Evolutionary conservation across 2,329 filamentous ascomycete genomes (phyloP), one percentile per base, ranked within the genome.

Genomic region (Penicillium sp.): DNA sequence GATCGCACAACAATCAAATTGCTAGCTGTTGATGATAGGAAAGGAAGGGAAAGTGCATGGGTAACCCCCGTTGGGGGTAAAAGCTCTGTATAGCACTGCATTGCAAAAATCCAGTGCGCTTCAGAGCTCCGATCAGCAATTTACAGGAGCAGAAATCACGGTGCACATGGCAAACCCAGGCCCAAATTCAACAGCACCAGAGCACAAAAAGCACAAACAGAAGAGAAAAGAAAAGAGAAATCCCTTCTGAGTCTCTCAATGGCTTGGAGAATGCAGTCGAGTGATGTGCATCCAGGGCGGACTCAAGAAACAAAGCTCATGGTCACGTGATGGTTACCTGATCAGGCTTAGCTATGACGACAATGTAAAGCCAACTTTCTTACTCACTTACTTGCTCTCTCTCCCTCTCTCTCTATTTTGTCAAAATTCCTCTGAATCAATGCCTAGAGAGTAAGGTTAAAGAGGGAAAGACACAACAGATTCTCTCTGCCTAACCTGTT

Each of bases 41-140:
- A 92, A 35, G 92, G 86, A 42, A 96, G 78, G 59, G 82, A 85
- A 69, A 97, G 79, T 63, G 93, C 91, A 79, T 96, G 90, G 70
- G 92, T 93, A 78, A 98, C 92, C 74, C 93, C 93, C 74, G 93
- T 96, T 54, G 95, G 93, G 80, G 93, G 90, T 75, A 92, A 88
- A 75, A 99, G 83, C 83, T 99, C 95, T 72, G 92, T 93, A 80
- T 98, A 98, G 83, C 92, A 96, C 85, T 98, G 93, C 93, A 98
- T 98, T 59, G 58, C 47, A 48, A 47, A 23, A 29, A 35, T 31
- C 45, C 23, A 42, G 50, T 48, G 42, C 50, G 45, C 7, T 44
- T 35, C 33, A 60, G 45, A 54, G 26, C 23, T 53, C 53, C 43
- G 19, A 47, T 53, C 29, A 35, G 25, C 29, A 35, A 39, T 25